Evolutionary conservation across 768 basidiomycete genomes (phyloP).

Genomic region (Mycena alexandri): DNA sequence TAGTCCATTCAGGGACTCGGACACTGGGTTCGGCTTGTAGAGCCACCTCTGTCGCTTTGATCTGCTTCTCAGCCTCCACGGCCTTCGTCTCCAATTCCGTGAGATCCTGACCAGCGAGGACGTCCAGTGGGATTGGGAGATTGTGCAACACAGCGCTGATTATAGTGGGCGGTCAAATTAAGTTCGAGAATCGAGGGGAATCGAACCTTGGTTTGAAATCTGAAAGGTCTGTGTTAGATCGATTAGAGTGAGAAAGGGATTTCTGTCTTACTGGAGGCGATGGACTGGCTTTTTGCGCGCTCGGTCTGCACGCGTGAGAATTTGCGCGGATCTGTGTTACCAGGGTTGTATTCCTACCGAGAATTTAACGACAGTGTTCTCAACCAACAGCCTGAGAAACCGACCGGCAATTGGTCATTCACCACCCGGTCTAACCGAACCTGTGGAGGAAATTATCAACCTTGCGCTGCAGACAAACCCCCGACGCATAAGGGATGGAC

Average conservation of each 20-base stretch:
- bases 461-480: not conserved
- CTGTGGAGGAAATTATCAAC: slow-evolving; percentile 36
- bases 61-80: slow-evolving; percentile 25
- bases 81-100: slow-evolving; percentile 49
- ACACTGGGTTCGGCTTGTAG: not conserved
- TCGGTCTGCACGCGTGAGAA: slow-evolving; percentile 52
- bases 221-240: not conserved
- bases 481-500: not conserved
- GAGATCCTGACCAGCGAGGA: slow-evolving; percentile 52
- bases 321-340: slow-evolving; percentile 38
- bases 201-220: slow-evolving; percentile 44
- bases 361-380: not conserved
- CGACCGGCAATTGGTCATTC: slow-evolving; percentile 12
- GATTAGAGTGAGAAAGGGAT: not conserved
- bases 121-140: slow-evolving; percentile 51
- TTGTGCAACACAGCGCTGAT: slow-evolving; percentile 38
- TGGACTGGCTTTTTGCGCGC: slow-evolving; percentile 59
- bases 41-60: slow-evolving; percentile 23
- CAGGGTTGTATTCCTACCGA: slow-evolving; percentile 6
- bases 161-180: not conserved
- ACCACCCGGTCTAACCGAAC: slow-evolving; percentile 37
- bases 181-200: slow-evolving; percentile 23
- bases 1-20: too few species aligned
- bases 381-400: not conserved
- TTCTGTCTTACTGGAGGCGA: slow-evolving; percentile 57